Evolutionary conservation across 495 filamentous ascomycete species (phyloP).

Genomic region (Neurospora intermedia): DNA sequence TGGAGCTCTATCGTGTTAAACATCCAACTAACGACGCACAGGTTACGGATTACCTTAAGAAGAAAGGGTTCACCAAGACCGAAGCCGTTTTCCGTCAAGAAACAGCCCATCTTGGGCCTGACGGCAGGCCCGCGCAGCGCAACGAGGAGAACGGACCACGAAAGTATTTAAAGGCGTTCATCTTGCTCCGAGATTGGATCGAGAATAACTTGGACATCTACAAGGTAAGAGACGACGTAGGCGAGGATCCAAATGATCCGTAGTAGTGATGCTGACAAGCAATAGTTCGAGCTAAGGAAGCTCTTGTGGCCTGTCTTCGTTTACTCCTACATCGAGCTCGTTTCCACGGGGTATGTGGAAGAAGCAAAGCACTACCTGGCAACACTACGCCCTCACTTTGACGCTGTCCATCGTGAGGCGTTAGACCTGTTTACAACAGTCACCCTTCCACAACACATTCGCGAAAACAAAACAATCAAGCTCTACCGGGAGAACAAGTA

Average conservation of each 20-base stretch:
- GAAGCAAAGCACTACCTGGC: slow-evolving; percentile 65
- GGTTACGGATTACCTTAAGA: slow-evolving; percentile 93
- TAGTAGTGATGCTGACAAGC: slow-evolving; percentile 19
- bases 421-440: slow-evolving; percentile 57
- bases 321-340: slow-evolving; percentile 77
- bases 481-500: slow-evolving; percentile 79
- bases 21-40: slow-evolving; percentile 18
- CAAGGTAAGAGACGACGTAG: slow-evolving; percentile 46
- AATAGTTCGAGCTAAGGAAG: slow-evolving; percentile 72
- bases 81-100: slow-evolving; percentile 90
- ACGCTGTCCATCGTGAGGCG: slow-evolving; percentile 65
- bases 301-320: slow-evolving; percentile 89
- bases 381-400: slow-evolving; percentile 55
- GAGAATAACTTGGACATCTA: slow-evolving; percentile 87
- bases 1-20: background rate
- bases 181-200: slow-evolving; percentile 66
- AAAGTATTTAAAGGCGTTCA: slow-evolving; percentile 66
- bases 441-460: slow-evolving; percentile 63
- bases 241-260: background rate
- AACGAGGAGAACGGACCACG: slow-evolving; percentile 59
- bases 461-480: slow-evolving; percentile 57
- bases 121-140: slow-evolving; percentile 57
- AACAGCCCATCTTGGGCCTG: slow-evolving; percentile 60
- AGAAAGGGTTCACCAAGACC: slow-evolving; percentile 89
- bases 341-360: slow-evolving; percentile 56